phyloP scores from a whole-genome alignment of 148 eudicot species.

The Rhododendron henanense region DNA sequence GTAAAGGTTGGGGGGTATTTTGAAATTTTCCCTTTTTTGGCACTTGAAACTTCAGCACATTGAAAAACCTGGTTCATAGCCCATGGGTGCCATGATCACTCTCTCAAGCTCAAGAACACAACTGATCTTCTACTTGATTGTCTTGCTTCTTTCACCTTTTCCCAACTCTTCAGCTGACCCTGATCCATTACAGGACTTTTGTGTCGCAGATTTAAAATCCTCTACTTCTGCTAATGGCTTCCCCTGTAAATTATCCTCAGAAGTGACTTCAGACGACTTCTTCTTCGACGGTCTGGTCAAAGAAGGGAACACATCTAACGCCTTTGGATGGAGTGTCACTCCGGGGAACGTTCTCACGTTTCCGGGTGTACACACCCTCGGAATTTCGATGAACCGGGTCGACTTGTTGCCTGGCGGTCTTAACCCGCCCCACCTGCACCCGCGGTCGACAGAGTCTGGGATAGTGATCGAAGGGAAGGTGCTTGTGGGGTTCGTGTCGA shows the following conservation, averaged over 20 bases:
- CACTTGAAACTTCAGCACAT: background rate
- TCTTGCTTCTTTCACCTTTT: slow-evolving; percentile 13
- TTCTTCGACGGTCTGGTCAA: slow-evolving; percentile 32
- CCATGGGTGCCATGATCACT: slow-evolving; percentile 9
- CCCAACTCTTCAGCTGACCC: slow-evolving; percentile 26
- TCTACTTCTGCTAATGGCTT: slow-evolving; percentile 22
- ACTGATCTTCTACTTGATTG: background rate
- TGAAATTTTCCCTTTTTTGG: no score
- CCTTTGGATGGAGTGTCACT: slow-evolving; percentile 18
- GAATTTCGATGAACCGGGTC: slow-evolving; percentile 43
- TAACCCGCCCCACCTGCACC: slow-evolving; percentile 49
- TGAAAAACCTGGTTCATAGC: background rate
- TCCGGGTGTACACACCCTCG: slow-evolving; percentile 46
- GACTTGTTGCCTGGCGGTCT: slow-evolving; percentile 30
- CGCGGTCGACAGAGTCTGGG: slow-evolving; percentile 33
- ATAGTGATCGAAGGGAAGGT: slow-evolving; percentile 31
- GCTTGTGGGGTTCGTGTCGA: slow-evolving; percentile 40
- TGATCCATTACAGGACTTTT: slow-evolving; percentile 38
- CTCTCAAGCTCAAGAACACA: background rate
- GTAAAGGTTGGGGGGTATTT: no score
- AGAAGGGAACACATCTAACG: slow-evolving; percentile 31
- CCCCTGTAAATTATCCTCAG: slow-evolving; percentile 33
- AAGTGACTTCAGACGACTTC: slow-evolving; percentile 39
- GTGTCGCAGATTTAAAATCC: slow-evolving; percentile 29
- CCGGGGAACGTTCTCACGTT: slow-evolving; percentile 27